Conservation (phyloP, 2,329 filamentous ascomycete genomes). For the Epichloe sp. region DNA sequence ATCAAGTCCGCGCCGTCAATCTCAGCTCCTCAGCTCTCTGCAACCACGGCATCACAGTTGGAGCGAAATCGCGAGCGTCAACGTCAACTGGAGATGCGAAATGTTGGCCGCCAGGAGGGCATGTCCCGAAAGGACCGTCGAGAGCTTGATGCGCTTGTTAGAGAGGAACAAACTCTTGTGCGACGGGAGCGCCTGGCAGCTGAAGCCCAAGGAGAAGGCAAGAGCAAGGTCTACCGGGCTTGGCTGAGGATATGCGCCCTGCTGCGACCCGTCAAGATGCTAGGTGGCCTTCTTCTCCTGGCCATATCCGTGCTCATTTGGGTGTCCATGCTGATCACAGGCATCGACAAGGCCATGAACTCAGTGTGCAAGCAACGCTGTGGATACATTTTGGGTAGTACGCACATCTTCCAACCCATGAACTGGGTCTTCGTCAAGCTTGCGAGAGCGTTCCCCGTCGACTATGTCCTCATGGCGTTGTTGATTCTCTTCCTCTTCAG, state of each 20-base stretch:
- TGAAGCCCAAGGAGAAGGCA: constrained; percentile 68
- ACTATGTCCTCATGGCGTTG: constrained; percentile 81
- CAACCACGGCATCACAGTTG: constrained; percentile 66
- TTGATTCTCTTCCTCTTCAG: constrained; percentile 79
- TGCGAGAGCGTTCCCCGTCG: constrained; percentile 74
- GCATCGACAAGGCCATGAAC: constrained; percentile 92
- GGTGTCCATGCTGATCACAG: constrained; percentile 87
- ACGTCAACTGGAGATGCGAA: constrained; percentile 78
- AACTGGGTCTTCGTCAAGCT: constrained; percentile 73
- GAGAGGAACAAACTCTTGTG: constrained; percentile 85
- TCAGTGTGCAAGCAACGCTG: constrained; percentile 83
- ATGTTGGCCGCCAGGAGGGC: constrained; percentile 58
- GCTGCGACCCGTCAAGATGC: constrained; percentile 76
- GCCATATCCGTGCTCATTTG: constrained; percentile 64
- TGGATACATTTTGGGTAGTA: constrained; percentile 76
- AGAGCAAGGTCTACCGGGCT: constrained; percentile 54
- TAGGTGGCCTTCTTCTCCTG: constrained; percentile 70
- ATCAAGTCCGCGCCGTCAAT: constrained; percentile 86
- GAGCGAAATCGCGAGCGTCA: constrained; percentile 85
- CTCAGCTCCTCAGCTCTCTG: constrained; percentile 66
- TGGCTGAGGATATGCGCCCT: constrained; percentile 75
- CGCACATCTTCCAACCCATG: constrained; percentile 88
- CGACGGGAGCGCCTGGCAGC: constrained; percentile 78
- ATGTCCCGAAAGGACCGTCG: constrained; percentile 76
- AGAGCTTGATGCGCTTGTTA: constrained; percentile 73